Evolutionary conservation across 495 filamentous ascomycete species (phyloP), one percentile per base, ranked within the genome.

Genomic region (Sporormia fimetaria): DNA sequence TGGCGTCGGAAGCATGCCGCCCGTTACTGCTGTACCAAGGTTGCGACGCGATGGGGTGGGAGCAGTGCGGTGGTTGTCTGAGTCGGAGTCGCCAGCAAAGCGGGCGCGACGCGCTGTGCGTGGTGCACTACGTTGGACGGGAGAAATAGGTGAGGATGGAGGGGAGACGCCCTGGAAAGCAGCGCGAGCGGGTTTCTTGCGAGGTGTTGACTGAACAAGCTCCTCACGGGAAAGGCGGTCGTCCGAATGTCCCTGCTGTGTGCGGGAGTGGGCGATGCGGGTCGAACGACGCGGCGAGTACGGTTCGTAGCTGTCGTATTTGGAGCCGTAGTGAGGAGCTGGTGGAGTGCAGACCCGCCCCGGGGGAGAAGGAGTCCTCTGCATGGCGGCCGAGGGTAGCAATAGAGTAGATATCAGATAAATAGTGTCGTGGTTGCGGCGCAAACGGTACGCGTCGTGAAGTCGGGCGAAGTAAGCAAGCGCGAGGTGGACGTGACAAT

Each of bases 1-100:
- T 8, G 90, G 90, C 8, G 90, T 96, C 3, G 86, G 87, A 33
- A 95, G 70, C 67, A 83, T 82, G 11, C 44, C 49, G 18, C 29
- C 29, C 8, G 54, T 33, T n/a, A 52, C 51, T 40, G 55, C 27
- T 27, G 49, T 23, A 4, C 35, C 25, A 11, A 46, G 39, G 7
- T 33, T 21, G 18, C 55, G 40, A 5, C 48, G 23, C n/a, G 52
- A 21, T 7, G 57, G 42, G n/a, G 44, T 44, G 17, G 34, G 23
- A 0, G 34, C 42, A 6, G 38, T 25, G 33, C 44, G 35, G 37
- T 62, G 58, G 5, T 46, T 56, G 33, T 56, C 57, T 8, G 51
- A 54, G 6, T 52, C 49, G 14, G 28, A 3, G 23, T 34, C 34
- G 23, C 3, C 25, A 25, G 25, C n/a, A 11, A 47, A 14, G 37